Evolutionary conservation across 2,329 filamentous ascomycete genomes (phyloP).

Genomic region (Microdochium bolleyi): DNA sequence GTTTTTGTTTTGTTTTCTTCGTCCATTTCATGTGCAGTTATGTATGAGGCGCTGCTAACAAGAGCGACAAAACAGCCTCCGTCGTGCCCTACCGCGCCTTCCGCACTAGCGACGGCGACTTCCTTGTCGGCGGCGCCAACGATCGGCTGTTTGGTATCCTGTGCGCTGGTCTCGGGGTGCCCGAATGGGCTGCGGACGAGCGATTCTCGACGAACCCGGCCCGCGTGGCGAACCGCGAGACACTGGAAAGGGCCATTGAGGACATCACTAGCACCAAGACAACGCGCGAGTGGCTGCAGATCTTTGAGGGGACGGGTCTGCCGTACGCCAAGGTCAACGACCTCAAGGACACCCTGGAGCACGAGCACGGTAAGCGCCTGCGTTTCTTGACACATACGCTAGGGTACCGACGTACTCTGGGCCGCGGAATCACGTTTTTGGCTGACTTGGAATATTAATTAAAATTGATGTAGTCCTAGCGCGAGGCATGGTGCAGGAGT

Average conservation of each 20-base stretch:
- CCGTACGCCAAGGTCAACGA: slow-evolving; percentile 65
- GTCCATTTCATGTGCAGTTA: too few species aligned
- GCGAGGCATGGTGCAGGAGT: slow-evolving; percentile 50
- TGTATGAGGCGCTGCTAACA: too few species aligned
- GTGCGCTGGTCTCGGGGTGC: slow-evolving; percentile 22
- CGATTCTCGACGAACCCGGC: too few species aligned
- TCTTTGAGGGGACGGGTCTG: slow-evolving; percentile 59
- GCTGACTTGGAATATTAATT: too few species aligned
- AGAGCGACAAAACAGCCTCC: too few species aligned
- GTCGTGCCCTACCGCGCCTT: slow-evolving; percentile 63
- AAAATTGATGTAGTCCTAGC: too few species aligned
- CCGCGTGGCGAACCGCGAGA: too few species aligned
- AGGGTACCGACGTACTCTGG: too few species aligned
- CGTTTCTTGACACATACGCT: too few species aligned
- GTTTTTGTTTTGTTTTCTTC: too few species aligned
- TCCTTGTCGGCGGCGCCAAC: slow-evolving; percentile 29
- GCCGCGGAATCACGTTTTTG: too few species aligned
- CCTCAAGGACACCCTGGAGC: slow-evolving; percentile 55
- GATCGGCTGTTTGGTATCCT: slow-evolving; percentile 18
- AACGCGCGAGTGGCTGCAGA: slow-evolving; percentile 55
- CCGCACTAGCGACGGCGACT: slow-evolving; percentile 23
- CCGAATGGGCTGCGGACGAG: too few species aligned
- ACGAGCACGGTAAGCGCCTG: slow-evolving; percentile 56
- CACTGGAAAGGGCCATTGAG: slow-evolving; percentile 33
- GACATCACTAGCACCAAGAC: slow-evolving; percentile 47